Percentiles rank a stretch among this genome's conserved stretches.
Conservation (phyloP, 106 monocot genomes). For the Alisma plantagoaquatica region DNA sequence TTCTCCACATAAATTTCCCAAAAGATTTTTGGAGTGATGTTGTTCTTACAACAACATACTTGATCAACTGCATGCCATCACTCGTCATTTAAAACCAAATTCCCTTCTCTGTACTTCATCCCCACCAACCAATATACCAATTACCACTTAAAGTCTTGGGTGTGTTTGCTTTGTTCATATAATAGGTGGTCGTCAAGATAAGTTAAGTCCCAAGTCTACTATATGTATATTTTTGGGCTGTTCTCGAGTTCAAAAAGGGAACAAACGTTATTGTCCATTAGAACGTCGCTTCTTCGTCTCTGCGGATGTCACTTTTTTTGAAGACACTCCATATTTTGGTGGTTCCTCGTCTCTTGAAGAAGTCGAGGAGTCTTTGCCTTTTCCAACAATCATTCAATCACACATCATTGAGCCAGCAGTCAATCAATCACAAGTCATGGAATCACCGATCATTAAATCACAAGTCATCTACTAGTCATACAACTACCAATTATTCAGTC, state of each 20-base stretch:
- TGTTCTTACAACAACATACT: not conserved
- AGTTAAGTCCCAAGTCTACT: not conserved
- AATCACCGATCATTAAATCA: too few relatives aligned
- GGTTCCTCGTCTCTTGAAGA: too few relatives aligned
- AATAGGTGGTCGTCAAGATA: not conserved
- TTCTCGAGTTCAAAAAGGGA: not conserved
- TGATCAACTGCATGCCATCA: not conserved
- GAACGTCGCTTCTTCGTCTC: not conserved
- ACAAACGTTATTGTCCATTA: not conserved
- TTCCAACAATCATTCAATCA: too few relatives aligned
- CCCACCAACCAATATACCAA: not conserved
- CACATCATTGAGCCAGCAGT: too few relatives aligned
- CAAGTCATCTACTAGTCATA: too few relatives aligned
- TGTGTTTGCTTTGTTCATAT: not conserved
- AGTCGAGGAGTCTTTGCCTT: too few relatives aligned
- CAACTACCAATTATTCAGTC: too few relatives aligned
- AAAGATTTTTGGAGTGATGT: not conserved
- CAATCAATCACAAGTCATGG: too few relatives aligned
- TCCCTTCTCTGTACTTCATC: not conserved
- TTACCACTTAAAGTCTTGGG: not conserved
- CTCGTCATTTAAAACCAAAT: not conserved
- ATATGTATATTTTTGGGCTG: not conserved
- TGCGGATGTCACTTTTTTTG: not conserved
- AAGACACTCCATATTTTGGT: too few relatives aligned
- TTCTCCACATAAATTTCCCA: not conserved